phyloP scores from a whole-genome alignment of 2,329 filamentous ascomycete genomes.

The Periconia sp. region DNA sequence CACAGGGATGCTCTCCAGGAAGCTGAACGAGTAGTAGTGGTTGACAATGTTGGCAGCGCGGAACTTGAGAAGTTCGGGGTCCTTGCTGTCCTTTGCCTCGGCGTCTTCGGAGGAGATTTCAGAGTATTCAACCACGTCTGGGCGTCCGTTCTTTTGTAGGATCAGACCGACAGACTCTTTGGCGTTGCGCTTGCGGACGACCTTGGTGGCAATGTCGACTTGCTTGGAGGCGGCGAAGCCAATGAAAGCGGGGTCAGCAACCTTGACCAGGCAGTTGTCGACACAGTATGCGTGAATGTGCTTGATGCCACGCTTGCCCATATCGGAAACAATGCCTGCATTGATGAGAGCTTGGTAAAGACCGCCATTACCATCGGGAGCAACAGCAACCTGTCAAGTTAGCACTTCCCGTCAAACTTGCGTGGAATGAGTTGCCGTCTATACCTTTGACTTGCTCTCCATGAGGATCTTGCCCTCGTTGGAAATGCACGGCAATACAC shows the following conservation, averaged over 20 bases:
- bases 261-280: conserved; percentile 98
- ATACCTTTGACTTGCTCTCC: conserved; percentile 79
- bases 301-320: conserved; percentile 84
- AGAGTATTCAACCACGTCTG: conserved; percentile 97
- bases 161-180: conserved; percentile 96
- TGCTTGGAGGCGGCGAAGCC: conserved; percentile 86
- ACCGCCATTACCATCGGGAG: conserved; percentile 95
- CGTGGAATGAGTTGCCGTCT: conserved; percentile 3
- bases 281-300: conserved; percentile 98
- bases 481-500: conserved; percentile 92
- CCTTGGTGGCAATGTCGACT: conserved; percentile 97
- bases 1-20: conserved; percentile 85
- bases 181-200: conserved; percentile 96
- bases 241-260: conserved; percentile 95
- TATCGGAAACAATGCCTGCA: conserved; percentile 80
- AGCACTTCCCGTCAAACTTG: conserved; percentile 4
- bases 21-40: conserved; percentile 97
- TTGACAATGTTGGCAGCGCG: conserved; percentile 99
- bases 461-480: conserved; percentile 97
- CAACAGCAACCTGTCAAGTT: conserved; percentile 71
- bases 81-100: conserved; percentile 81
- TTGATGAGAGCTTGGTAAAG: conserved; percentile 89
- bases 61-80: conserved; percentile 85
- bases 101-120: conserved; percentile 91
- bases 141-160: conserved; percentile 90